Conservation (phyloP, 139 green algal genomes). For the Haematococcus lacustris region DNA sequence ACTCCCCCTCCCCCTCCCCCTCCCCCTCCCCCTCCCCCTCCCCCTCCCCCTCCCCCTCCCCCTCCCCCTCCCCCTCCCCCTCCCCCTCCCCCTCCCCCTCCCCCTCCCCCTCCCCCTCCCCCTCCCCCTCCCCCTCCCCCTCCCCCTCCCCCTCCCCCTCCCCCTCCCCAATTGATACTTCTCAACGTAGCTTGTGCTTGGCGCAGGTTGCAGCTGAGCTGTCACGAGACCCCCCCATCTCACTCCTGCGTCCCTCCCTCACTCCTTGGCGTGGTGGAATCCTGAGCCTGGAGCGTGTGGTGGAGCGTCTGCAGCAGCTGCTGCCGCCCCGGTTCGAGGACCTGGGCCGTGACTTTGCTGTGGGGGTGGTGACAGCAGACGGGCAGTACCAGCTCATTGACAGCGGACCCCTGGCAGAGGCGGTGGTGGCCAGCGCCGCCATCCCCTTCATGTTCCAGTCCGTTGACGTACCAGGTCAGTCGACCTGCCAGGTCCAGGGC, state of each 20-base stretch:
- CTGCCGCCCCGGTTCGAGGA: constrained; percentile 77
- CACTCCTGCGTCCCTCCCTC: constrained; percentile 44
- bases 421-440: constrained; percentile 77
- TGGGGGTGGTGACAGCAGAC: constrained; percentile 10
- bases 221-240: constrained; percentile 54
- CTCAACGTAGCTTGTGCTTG: too few species aligned
- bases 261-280: constrained; percentile 66
- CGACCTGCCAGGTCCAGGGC: too few species aligned
- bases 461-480: constrained; percentile 70
- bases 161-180: too few species aligned
- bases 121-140: too few species aligned
- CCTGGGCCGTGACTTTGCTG: constrained; percentile 67
- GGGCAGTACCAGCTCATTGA: constrained; percentile 39
- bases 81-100: too few species aligned
- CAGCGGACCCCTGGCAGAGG: constrained; percentile 68
- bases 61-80: too few species aligned
- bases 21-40: too few species aligned
- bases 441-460: constrained; percentile 76
- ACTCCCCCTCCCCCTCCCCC: too few species aligned
- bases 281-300: constrained; percentile 62
- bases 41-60: too few species aligned
- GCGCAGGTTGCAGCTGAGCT: constrained; percentile 58
- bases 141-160: too few species aligned
- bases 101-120: too few species aligned
- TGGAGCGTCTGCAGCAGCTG: constrained; percentile 57